Percentiles rank a stretch among this genome's conserved stretches.
phyloP scores from a whole-genome alignment of 2,329 filamentous ascomycete genomes.

The Pseudocercospora ulei region DNA sequence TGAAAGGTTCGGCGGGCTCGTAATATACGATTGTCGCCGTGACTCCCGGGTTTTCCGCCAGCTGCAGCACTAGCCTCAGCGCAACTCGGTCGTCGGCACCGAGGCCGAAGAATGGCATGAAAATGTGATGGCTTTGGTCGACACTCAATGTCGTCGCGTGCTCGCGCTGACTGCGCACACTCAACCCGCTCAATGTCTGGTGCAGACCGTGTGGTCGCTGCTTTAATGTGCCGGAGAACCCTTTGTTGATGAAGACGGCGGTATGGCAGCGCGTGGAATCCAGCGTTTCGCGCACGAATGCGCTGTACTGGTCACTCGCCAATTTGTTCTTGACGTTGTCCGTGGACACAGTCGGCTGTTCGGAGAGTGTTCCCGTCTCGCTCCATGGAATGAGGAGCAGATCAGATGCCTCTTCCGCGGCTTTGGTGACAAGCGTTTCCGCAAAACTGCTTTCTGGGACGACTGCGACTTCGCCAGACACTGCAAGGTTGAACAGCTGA shows the following conservation, averaged over 20 bases:
- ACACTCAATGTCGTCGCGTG: constrained; percentile 48
- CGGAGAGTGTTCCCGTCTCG: constrained; percentile 64
- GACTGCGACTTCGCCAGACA: constrained; percentile 68
- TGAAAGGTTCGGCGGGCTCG: constrained; percentile 26
- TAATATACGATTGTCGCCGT: constrained; percentile 66
- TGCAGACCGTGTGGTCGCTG: constrained; percentile 36
- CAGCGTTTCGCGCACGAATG: constrained; percentile 63
- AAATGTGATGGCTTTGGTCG: constrained; percentile 69
- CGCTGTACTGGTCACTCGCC: constrained; percentile 53
- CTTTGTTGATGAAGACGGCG: constrained; percentile 70
- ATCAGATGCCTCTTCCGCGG: constrained; percentile 46
- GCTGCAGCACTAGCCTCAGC: constrained; percentile 69
- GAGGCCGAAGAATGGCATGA: constrained; percentile 70
- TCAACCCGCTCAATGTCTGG: constrained; percentile 48
- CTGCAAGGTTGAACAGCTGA: constrained; percentile 69
- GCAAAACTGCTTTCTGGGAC: constrained; percentile 69
- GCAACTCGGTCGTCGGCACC: constrained; percentile 72
- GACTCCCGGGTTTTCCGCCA: constrained; percentile 68
- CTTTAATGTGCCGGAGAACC: constrained; percentile 46
- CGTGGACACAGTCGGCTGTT: constrained; percentile 47
- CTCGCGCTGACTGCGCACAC: constrained; percentile 52
- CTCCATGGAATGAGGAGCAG: constrained; percentile 82
- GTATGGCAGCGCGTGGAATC: constrained; percentile 55
- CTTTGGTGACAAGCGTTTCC: constrained; percentile 62
- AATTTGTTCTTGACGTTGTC: constrained; percentile 53